Base-by-base conservation (phyloP, 2,329 filamentous ascomycete genomes). In the Sclerotinia subarctica region DNA sequence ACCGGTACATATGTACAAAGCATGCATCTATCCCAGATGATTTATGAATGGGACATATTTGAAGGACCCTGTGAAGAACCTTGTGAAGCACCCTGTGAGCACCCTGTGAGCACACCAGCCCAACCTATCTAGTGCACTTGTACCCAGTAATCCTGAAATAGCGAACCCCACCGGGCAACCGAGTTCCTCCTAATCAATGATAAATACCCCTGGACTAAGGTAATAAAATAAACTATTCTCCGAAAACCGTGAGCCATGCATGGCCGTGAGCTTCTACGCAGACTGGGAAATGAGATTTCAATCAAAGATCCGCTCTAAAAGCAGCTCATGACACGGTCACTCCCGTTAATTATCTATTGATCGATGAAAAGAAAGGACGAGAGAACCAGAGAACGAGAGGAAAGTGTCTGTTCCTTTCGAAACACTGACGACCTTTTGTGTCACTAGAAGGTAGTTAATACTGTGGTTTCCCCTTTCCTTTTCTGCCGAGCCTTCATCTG, bases 331-430 rank as follows among this genome's bases (percentile, higher is more conserved):
- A 62, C 59, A 62, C 46, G 15, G 46, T 51, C 47, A 62, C 64
- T 58, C 49, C 59, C 17, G 57, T 69, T 51, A 59, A 63, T 68
- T 66, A 65, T 54, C 42, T 32, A 17, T 64, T 11, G 19, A 54
- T 64, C 21, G 26, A 42, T 42, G 29, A 32, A 59, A 24, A 52
- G 35, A 44, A 26, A 29, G 15, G 44, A 38, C 44, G 35, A 44
- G 19, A 26, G 21, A 29, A 21, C 32, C 3, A 32, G 6, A 35
- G 21, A 65, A 65, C 35, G 35, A 29, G 15, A 38, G n/a, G 3
- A 65, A 65, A 57, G 46, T 51, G 17, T 58, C 65, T 44, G 66
- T 64, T 32, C 15, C 42, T 47, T 47, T 58, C 15, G 15, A 35
- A 13, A 46, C 47, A 32, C 26, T 26, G n/a, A 29, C 29, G 35